Percentiles rank a stretch among this genome's conserved stretches.
Conservation (phyloP, 768 basidiomycete species). For the Suillus lakei region DNA sequence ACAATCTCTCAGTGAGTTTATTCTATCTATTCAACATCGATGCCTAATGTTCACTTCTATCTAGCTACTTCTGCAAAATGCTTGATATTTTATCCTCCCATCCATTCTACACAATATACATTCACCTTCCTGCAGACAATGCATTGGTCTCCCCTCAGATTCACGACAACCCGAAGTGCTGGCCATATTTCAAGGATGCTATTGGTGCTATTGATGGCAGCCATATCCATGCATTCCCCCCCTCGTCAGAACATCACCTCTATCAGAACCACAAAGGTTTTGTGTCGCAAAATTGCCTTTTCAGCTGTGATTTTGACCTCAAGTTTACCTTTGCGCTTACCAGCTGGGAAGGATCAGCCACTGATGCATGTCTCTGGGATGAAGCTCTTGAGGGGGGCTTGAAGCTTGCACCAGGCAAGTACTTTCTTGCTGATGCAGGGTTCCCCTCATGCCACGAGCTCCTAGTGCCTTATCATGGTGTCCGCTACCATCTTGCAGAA, state of each 20-base stretch:
- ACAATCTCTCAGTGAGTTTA: neutral
- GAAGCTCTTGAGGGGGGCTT: conserved; percentile 12
- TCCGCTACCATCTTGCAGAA: neutral
- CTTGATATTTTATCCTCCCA: conserved; percentile 24
- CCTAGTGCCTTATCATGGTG: neutral
- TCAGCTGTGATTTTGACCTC: conserved; percentile 20
- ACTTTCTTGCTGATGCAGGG: conserved; percentile 26
- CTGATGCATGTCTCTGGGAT: conserved; percentile 15
- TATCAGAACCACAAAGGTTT: conserved; percentile 19
- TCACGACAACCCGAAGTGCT: neutral
- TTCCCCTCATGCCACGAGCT: conserved; percentile 15
- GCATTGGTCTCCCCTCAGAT: neutral
- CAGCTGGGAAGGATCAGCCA: conserved; percentile 24
- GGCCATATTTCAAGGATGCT: neutral
- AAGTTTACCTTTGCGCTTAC: conserved; percentile 17
- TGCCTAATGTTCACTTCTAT: neutral
- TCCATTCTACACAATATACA: conserved; percentile 29
- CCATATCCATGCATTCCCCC: neutral
- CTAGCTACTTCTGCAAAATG: conserved; percentile 27
- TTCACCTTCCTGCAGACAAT: conserved; percentile 20
- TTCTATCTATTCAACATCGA: neutral
- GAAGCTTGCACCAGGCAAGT: conserved; percentile 34
- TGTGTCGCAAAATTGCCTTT: conserved; percentile 21
- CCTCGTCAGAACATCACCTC: neutral
- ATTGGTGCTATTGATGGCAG: neutral